Evolutionary conservation across 352 stramenopile genomes (phyloP).

Genomic region (Aphanomyces astaci): DNA sequence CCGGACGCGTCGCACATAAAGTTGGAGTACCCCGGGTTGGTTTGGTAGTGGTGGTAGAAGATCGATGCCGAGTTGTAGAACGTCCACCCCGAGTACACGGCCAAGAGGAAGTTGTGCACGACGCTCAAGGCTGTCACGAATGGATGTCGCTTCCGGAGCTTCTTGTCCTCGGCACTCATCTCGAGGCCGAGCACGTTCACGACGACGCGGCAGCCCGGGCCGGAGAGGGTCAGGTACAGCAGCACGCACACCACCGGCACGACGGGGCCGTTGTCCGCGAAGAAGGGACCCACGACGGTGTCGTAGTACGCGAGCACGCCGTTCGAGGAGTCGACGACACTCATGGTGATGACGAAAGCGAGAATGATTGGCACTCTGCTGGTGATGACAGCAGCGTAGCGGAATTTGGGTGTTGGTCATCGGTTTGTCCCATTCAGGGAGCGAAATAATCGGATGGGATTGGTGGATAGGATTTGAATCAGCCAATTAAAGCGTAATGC

Average conservation of each 20-base stretch:
- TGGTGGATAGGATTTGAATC: too few species aligned
- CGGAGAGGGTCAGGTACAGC: conserved; percentile 13
- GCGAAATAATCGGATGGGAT: too few species aligned
- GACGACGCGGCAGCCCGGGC: conserved; percentile 9
- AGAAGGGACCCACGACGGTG: conserved; percentile 11
- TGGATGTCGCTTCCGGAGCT: neutral
- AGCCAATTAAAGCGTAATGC: too few species aligned
- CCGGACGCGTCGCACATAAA: neutral
- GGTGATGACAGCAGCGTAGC: too few species aligned
- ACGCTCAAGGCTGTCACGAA: conserved; percentile 12
- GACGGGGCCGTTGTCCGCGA: neutral
- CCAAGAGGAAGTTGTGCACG: conserved; percentile 19
- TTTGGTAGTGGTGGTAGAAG: neutral
- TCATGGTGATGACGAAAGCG: neutral
- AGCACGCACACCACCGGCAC: conserved; percentile 3
- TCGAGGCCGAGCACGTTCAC: conserved; percentile 11
- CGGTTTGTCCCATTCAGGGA: too few species aligned
- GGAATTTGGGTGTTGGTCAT: too few species aligned
- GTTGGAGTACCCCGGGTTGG: neutral
- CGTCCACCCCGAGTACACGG: conserved; percentile 16
- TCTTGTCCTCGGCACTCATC: conserved; percentile 14
- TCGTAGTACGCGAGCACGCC: conserved; percentile 14
- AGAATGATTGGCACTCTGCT: neutral
- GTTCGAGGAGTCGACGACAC: neutral
- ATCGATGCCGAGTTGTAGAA: conserved; percentile 19